Evolutionary conservation across 306 rosid species (phyloP).

Genomic region (Corylus avellana): DNA sequence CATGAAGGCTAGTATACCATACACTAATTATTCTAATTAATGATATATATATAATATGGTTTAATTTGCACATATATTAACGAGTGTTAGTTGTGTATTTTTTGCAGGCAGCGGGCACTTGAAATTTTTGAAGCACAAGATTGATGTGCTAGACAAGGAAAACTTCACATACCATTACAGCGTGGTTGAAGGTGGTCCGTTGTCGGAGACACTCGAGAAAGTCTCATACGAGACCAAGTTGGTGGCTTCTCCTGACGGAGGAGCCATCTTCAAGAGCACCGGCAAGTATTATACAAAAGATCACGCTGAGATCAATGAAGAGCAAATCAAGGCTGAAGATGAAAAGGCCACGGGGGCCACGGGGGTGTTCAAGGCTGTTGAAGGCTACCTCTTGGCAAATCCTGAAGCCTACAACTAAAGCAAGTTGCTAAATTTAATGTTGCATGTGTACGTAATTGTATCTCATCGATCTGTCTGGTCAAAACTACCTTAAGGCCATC

Average conservation of each 20-base stretch:
- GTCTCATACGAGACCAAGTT: conserved; percentile 31
- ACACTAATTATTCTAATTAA: too few relatives aligned
- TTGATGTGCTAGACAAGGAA: conserved; percentile 25
- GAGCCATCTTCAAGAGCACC: conserved; percentile 20
- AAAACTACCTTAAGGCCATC: too few relatives aligned
- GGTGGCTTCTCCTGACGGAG: conserved; percentile 31
- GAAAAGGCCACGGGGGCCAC: not conserved
- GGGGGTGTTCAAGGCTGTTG: conserved; percentile 10
- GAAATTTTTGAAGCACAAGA: conserved; percentile 16
- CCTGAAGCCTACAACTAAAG: conserved; percentile 12
- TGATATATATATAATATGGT: too few relatives aligned
- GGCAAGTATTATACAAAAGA: conserved; percentile 25
- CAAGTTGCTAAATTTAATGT: too few relatives aligned
- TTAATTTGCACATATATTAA: not conserved
- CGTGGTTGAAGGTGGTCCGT: conserved; percentile 27
- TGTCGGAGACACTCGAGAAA: conserved; percentile 31
- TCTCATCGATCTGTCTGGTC: not conserved
- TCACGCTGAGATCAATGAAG: not conserved
- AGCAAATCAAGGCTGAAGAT: not conserved
- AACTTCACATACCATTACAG: conserved; percentile 28
- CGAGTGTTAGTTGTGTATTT: not conserved
- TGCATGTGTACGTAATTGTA: too few relatives aligned
- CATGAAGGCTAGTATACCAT: conserved; percentile 19
- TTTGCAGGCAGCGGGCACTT: not conserved
- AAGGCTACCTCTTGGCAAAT: conserved; percentile 7